These are phyloP conservation scores for Podaxis sp. DNA, from an alignment of 768 basidiomycete species.

Conservation along the genomic window DNA sequence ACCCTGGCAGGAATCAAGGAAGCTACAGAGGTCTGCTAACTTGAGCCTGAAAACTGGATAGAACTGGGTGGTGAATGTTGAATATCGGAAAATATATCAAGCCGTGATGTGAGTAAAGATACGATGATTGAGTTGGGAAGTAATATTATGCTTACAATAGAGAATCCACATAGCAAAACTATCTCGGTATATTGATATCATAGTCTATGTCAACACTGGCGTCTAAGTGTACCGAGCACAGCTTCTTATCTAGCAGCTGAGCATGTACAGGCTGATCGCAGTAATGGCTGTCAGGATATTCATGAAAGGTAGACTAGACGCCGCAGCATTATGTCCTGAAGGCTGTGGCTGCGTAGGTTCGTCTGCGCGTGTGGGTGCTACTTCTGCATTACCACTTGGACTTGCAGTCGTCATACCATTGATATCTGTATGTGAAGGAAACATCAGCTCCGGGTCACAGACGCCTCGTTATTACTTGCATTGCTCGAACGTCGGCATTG, in stretches of 20 bases:
- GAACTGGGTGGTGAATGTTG: no score
- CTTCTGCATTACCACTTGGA: not conserved
- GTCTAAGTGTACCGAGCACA: not conserved
- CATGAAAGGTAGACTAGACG: not conserved
- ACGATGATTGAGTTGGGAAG: no score
- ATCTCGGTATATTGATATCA: not conserved
- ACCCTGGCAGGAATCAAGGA: no score
- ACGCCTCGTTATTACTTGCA: slow-evolving; percentile 35
- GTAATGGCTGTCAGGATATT: not conserved
- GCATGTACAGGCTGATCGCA: not conserved
- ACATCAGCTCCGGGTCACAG: not conserved
- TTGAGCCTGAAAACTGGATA: no score
- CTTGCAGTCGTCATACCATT: not conserved
- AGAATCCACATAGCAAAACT: no score
- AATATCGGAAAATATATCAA: no score
- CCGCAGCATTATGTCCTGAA: not conserved
- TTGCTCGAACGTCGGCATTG: slow-evolving; percentile 43
- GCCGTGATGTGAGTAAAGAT: no score
- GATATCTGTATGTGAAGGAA: slow-evolving; percentile 1
- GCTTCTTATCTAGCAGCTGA: not conserved
- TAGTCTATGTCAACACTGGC: not conserved
- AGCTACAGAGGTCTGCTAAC: no score
- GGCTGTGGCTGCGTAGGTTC: not conserved
- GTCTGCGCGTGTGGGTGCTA: not conserved
- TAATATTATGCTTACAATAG: no score